Evolutionary conservation across 2,329 filamentous ascomycete species (phyloP).

Genomic region (Phaeosphaeriaceae sp.): DNA sequence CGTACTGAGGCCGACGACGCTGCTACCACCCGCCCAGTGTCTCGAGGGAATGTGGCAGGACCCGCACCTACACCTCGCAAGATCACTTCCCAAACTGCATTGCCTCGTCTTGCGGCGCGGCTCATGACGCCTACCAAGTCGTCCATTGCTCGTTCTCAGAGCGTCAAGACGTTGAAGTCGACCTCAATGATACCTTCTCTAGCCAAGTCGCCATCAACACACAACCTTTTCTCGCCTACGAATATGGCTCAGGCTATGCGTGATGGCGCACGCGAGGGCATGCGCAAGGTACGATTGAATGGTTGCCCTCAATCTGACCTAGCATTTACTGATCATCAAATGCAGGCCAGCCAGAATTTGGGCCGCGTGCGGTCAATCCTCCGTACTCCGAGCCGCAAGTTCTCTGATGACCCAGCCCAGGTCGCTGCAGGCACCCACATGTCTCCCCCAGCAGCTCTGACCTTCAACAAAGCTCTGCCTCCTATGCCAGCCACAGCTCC

Average conservation of each 20-base stretch:
- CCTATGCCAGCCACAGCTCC: conserved; percentile 69
- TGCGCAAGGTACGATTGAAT: conserved; percentile 34
- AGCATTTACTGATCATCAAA: conserved; percentile 1
- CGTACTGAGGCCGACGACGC: conserved; percentile 72
- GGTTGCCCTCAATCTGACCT: too few species aligned
- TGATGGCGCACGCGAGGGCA: conserved; percentile 46
- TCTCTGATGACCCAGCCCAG: conserved; percentile 65
- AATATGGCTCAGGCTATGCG: conserved; percentile 42
- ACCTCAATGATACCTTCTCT: conserved; percentile 63
- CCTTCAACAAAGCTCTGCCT: conserved; percentile 62
- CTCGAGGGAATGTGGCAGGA: conserved; percentile 42
- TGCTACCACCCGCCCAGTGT: conserved; percentile 68
- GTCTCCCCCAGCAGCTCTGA: conserved; percentile 47
- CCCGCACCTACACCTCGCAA: conserved; percentile 31
- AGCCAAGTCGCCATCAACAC: conserved; percentile 59
- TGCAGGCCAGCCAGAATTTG: conserved; percentile 52
- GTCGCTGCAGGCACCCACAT: conserved; percentile 67
- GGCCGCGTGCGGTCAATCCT: conserved; percentile 70
- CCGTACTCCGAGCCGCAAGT: conserved; percentile 65
- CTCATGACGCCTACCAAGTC: conserved; percentile 82
- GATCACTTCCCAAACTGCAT: conserved; percentile 46
- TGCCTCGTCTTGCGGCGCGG: conserved; percentile 56
- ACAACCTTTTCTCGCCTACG: conserved; percentile 52
- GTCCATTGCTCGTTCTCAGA: conserved; percentile 68
- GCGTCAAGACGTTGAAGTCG: conserved; percentile 55